These are phyloP conservation scores for Colletotrichum sansevieriae DNA, from an alignment of 2,329 filamentous ascomycete species.

Conservation along the genomic window DNA sequence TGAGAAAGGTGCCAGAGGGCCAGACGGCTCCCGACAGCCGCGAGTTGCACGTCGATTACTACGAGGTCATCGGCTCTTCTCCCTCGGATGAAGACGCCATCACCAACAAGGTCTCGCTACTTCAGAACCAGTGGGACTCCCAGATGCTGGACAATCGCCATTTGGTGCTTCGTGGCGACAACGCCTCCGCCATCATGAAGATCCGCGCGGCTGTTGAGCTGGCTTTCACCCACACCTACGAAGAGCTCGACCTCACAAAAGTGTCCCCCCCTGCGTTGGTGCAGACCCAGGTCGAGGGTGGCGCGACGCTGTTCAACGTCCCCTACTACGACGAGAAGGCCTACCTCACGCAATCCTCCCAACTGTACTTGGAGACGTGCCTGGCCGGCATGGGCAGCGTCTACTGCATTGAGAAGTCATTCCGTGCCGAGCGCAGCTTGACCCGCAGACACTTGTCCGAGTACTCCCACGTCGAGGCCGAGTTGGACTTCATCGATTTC, in stretches of 20 bases:
- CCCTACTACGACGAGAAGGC: slow-evolving; percentile 91
- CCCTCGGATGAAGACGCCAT: slow-evolving; percentile 91
- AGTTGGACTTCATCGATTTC: slow-evolving; percentile 96
- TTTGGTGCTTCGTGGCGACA: slow-evolving; percentile 86
- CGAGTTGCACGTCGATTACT: slow-evolving; percentile 93
- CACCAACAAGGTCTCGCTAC: slow-evolving; percentile 76
- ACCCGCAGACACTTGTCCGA: slow-evolving; percentile 95
- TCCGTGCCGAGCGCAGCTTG: slow-evolving; percentile 96
- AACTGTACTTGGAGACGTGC: slow-evolving; percentile 97
- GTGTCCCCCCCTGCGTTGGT: slow-evolving; percentile 92
- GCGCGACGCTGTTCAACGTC: slow-evolving; percentile 89
- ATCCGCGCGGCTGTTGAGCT: slow-evolving; percentile 84
- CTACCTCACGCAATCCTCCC: slow-evolving; percentile 96
- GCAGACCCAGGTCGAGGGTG: slow-evolving; percentile 95
- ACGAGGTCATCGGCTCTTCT: slow-evolving; percentile 81
- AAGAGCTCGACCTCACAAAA: slow-evolving; percentile 82
- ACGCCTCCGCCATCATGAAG: slow-evolving; percentile 86
- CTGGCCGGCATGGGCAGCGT: slow-evolving; percentile 92
- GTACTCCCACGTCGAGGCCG: slow-evolving; percentile 96
- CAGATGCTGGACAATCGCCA: slow-evolving; percentile 84
- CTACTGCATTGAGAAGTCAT: slow-evolving; percentile 98
- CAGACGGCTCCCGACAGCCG: slow-evolving; percentile 85
- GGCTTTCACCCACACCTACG: slow-evolving; percentile 84
- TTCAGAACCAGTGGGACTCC: slow-evolving; percentile 68
- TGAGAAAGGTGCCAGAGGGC: slow-evolving; percentile 83